Conservation (phyloP, 202 grass and related monocot genomes). For the Carex arenaria region DNA sequence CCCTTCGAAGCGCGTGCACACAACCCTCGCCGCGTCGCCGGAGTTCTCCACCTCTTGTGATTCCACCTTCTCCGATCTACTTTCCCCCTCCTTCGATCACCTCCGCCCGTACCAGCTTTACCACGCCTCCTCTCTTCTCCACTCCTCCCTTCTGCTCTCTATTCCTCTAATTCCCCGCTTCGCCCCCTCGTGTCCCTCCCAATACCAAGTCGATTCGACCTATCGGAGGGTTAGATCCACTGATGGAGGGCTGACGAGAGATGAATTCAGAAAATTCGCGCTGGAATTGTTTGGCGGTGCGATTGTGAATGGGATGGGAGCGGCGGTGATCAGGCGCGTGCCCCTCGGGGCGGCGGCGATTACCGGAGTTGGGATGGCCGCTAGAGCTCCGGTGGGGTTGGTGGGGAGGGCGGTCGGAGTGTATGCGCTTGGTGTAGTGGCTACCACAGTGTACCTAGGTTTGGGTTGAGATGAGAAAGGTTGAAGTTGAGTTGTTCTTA, state of each 20-base stretch:
- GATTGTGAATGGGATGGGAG: slow-evolving; percentile 40
- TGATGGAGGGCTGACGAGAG: slow-evolving; percentile 8
- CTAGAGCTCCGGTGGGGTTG: slow-evolving; percentile 24
- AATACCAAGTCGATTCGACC: slow-evolving; percentile 49
- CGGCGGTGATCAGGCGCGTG: slow-evolving; percentile 29
- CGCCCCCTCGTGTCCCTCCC: slow-evolving; percentile 45
- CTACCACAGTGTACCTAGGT: slow-evolving; percentile 57
- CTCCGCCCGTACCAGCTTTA: slow-evolving; percentile 63
- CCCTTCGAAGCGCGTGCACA: slow-evolving; percentile 65
- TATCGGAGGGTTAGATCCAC: slow-evolving; percentile 31
- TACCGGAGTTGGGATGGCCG: slow-evolving; percentile 36
- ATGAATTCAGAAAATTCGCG: slow-evolving; percentile 47
- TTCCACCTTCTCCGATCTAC: slow-evolving; percentile 41
- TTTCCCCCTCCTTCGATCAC: slow-evolving; percentile 35
- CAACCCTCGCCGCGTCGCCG: slow-evolving; percentile 36
- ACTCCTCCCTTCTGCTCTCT: slow-evolving; percentile 31
- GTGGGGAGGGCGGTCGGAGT: slow-evolving; percentile 46
- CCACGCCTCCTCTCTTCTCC: slow-evolving; percentile 43
- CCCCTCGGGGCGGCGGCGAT: slow-evolving; percentile 52
- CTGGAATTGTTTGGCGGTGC: slow-evolving; percentile 57
- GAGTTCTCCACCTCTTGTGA: slow-evolving; percentile 51
- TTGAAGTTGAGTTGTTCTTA: not conserved
- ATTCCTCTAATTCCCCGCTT: slow-evolving; percentile 56
- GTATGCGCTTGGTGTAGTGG: slow-evolving; percentile 53
- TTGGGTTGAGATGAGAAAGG: slow-evolving; percentile 32